Evolutionary conservation across 1,284 basidiomycete species (phyloP).

Genomic region (Leccinum insolens): DNA sequence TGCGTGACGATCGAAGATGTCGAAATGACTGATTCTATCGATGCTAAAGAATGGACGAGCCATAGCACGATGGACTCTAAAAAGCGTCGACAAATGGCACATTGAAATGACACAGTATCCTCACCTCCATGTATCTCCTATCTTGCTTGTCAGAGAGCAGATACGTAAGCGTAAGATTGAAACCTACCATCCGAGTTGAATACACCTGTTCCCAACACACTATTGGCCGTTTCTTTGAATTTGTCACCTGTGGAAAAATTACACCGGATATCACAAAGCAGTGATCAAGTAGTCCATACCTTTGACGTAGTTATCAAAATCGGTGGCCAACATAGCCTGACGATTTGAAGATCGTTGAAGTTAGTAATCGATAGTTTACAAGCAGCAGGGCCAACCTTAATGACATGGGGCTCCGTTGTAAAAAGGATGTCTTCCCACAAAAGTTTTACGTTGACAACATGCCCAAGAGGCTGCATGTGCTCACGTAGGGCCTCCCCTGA

Average conservation of each 20-base stretch:
- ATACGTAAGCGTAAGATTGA: not conserved
- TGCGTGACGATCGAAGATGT: slow-evolving; percentile 47
- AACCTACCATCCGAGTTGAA: slow-evolving; percentile 48
- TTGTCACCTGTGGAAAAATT: slow-evolving; percentile 29
- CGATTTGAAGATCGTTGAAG: not conserved
- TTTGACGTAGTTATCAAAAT: slow-evolving; percentile 47
- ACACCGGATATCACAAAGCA: slow-evolving; percentile 9
- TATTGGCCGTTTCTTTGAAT: slow-evolving; percentile 32
- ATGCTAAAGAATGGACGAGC: slow-evolving; percentile 49
- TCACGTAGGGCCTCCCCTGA: slow-evolving; percentile 20
- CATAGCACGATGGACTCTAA: slow-evolving; percentile 47
- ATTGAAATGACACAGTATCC: not conserved
- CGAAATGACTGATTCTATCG: slow-evolving; percentile 49
- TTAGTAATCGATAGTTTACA: not conserved
- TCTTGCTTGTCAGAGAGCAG: not conserved
- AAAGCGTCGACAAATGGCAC: not conserved
- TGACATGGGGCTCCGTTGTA: slow-evolving; percentile 37
- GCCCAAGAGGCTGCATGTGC: slow-evolving; percentile 21
- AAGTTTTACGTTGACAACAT: slow-evolving; percentile 30
- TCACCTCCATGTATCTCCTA: slow-evolving; percentile 47
- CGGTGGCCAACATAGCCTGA: slow-evolving; percentile 43
- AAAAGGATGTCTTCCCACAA: slow-evolving; percentile 39
- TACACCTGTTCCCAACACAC: slow-evolving; percentile 46
- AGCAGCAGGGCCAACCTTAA: slow-evolving; percentile 18
- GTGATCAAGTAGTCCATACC: slow-evolving; percentile 26